Evolutionary conservation across 202 grass and related monocot genomes (phyloP), one percentile per base, ranked within the genome.

Genomic region (Dendrocalamus latiflorus): DNA sequence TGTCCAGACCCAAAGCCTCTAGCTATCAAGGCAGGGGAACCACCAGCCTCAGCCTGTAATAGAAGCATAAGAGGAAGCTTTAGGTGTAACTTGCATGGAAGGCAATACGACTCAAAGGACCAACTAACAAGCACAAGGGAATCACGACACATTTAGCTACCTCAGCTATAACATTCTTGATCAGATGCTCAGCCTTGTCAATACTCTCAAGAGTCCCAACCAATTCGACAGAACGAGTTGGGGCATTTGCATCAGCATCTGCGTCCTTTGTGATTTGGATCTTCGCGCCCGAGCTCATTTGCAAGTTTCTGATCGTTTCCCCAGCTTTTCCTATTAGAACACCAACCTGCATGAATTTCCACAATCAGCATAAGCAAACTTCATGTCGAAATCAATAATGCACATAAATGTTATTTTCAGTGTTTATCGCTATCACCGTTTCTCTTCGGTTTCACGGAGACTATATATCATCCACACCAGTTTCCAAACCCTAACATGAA

Each of bases 211-310:
- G 71, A 26, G 87, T 65, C 54, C 95, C 95, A 78, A 93, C 73
- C 70, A 98, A 59, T 90, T 98, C 93, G 25, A 98, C 92, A 5
- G 72, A 49, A 17, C 95, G 82, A 85, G 83, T 89, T 9, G 2
- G 41, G 17, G 92, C 77, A 82, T 90, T 74, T 16, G 85, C 47
- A 80, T 89, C 79, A 50, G 75, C 89, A 25, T 98, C 91, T 1
- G 53, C 54, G 8, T 98, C 95, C 85, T 90, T 98, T 70, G 90
- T 93, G 53, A 98, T 95, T 76, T 98, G 95, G 57, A 98, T 98
- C 90, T 94, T 91, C 2, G 93, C 87, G 1, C 93, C 93, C 0
- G 95, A 98, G 80, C 66, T 95, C n/a, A 48, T 63, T 67, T 98
- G 95, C 74, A 98, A 59, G 83, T 88, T 91, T 61, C 60, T 95